These are phyloP conservation scores for Astrothelium subdiscretum DNA, from an alignment of 495 filamentous ascomycete species.

Conservation along the genomic window DNA sequence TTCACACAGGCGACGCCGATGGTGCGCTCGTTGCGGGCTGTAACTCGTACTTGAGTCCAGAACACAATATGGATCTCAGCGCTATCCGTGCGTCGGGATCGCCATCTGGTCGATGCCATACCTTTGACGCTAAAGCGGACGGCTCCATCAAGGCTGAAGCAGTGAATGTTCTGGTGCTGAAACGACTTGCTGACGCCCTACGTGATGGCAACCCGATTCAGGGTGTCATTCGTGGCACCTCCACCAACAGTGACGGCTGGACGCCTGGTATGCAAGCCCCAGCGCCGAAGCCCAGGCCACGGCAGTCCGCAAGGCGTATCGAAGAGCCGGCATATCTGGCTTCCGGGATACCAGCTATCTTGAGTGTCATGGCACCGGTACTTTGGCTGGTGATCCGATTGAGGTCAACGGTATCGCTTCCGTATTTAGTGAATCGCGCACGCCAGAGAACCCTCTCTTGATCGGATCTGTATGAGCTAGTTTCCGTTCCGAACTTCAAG, in stretches of 20 bases:
- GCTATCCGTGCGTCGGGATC: not conserved
- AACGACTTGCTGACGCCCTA: not conserved
- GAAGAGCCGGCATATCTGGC: not conserved
- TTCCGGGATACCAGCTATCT: not conserved
- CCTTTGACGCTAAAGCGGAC: constrained; percentile 12
- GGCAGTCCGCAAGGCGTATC: not conserved
- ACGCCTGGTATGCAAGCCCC: not conserved
- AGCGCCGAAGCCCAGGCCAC: not conserved
- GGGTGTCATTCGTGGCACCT: not conserved
- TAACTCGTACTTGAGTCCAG: constrained; percentile 4
- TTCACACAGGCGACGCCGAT: not conserved
- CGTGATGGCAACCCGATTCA: not conserved
- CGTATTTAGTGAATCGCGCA: not conserved
- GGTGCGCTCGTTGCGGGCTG: not conserved
- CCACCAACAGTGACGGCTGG: constrained; percentile 6
- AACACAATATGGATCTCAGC: not conserved
- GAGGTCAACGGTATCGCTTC: not conserved
- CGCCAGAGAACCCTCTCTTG: not conserved
- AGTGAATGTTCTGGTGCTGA: not conserved
- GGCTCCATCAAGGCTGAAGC: not conserved
- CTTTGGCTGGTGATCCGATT: not conserved
- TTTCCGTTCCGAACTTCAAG: not conserved
- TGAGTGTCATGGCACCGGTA: not conserved
- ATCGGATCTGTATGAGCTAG: not conserved
- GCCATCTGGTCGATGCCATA: not conserved